A percentile compares a stretch with the other conserved stretches of the same genome.
phyloP scores from a whole-genome alignment of 257 asterid genomes.

The Solanum chmielewskii region DNA sequence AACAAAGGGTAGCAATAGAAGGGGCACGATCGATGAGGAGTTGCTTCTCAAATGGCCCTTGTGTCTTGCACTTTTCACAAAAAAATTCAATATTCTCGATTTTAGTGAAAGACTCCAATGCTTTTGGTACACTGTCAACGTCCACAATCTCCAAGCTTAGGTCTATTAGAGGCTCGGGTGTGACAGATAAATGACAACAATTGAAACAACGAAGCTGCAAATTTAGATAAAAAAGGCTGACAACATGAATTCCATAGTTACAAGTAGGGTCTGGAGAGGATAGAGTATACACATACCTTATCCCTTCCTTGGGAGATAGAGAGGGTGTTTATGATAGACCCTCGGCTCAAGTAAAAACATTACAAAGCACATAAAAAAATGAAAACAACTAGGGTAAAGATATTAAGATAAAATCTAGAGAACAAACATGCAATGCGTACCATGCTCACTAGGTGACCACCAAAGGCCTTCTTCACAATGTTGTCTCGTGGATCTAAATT shows the following conservation, averaged over 20 bases:
- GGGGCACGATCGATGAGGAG: slow-evolving; percentile 60
- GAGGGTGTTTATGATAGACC: background rate
- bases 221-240: background rate
- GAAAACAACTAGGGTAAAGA: too few species aligned
- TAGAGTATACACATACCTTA: background rate
- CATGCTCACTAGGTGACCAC: too few species aligned
- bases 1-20: slow-evolving; percentile 56
- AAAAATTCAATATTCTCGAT: too few species aligned
- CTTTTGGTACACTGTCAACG: slow-evolving; percentile 33
- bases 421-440: too few species aligned
- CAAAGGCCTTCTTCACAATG: too few species aligned
- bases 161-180: slow-evolving; percentile 70
- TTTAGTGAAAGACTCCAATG: slow-evolving; percentile 68
- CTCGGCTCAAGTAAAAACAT: background rate
- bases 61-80: too few species aligned
- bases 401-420: too few species aligned
- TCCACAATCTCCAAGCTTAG: slow-evolving; percentile 81
- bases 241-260: background rate
- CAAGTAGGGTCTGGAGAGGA: background rate
- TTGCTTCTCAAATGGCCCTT: too few species aligned
- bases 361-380: too few species aligned
- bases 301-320: background rate
- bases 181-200: slow-evolving; percentile 62
- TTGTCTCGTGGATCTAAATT: too few species aligned
- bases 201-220: slow-evolving; percentile 69